Conservation (phyloP, 768 basidiomycete species). For the Calocybe cyanea region DNA sequence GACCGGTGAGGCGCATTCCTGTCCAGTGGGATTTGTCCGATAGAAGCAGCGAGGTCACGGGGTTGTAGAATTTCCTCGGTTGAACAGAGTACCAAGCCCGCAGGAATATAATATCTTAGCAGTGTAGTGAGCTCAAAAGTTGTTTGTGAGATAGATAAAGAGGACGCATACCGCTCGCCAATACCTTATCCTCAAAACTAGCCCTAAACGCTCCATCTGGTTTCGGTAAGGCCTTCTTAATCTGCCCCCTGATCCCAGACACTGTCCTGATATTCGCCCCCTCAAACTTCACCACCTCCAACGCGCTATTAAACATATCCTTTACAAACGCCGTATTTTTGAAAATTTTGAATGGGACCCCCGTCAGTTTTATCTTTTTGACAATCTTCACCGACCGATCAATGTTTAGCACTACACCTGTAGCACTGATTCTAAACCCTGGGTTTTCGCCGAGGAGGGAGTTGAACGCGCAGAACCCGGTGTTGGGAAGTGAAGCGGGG, state of each 20-base stretch:
- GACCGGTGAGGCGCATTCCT: constrained; percentile 95
- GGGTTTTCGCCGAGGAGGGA: constrained; percentile 60
- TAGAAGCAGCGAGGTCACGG: constrained; percentile 87
- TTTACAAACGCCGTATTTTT: constrained; percentile 98
- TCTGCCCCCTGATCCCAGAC: constrained; percentile 92
- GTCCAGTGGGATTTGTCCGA: constrained; percentile 81
- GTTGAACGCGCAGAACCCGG: constrained; percentile 97
- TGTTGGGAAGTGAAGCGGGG: constrained; percentile 74
- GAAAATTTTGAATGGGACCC: constrained; percentile 94
- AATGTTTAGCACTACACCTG: constrained; percentile 91
- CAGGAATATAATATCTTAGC: constrained; percentile 86
- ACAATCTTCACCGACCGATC: constrained; percentile 93
- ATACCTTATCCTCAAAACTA: constrained; percentile 96
- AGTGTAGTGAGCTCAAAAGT: not conserved
- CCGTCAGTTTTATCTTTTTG: constrained; percentile 97
- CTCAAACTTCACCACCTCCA: constrained; percentile 98
- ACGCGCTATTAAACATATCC: constrained; percentile 92
- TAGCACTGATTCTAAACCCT: constrained; percentile 88
- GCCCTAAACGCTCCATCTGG: constrained; percentile 95
- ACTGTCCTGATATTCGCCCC: constrained; percentile 96
- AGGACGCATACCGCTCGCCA: constrained; percentile 80
- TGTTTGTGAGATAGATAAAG: not conserved
- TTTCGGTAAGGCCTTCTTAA: constrained; percentile 94
- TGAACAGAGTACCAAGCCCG: constrained; percentile 96
- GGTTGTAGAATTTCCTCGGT: constrained; percentile 94